Conservation (phyloP, 176 grass and related monocot species). For the Ananas comosus region DNA sequence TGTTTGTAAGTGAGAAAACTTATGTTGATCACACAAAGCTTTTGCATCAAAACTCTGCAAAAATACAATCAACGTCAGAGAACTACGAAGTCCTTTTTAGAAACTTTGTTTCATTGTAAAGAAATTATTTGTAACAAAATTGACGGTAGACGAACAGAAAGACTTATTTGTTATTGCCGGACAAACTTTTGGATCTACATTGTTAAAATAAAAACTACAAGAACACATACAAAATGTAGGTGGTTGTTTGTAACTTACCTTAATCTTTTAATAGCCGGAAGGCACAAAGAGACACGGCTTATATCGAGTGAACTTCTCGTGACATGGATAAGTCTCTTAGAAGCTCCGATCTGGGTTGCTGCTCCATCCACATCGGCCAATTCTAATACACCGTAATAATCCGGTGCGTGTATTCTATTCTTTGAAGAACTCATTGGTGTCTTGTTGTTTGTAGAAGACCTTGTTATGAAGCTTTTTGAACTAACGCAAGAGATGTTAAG, state of each 20-base stretch:
- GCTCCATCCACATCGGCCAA: not conserved
- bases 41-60: constrained; percentile 59
- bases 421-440: constrained; percentile 24
- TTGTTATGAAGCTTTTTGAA: constrained; percentile 40
- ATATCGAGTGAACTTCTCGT: constrained; percentile 46
- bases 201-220: too few species aligned
- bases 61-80: not conserved
- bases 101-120: too few species aligned
- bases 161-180: not conserved
- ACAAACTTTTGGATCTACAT: too few species aligned
- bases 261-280: constrained; percentile 55
- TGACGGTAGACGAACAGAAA: not conserved
- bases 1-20: constrained; percentile 80
- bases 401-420: constrained; percentile 8
- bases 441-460: constrained; percentile 4
- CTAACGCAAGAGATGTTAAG: constrained; percentile 66
- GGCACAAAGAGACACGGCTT: constrained; percentile 31
- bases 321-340: constrained; percentile 35
- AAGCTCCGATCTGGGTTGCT: constrained; percentile 8
- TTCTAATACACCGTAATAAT: not conserved
- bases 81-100: too few species aligned
- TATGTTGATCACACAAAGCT: constrained; percentile 40
- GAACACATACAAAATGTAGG: too few species aligned
- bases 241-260: constrained; percentile 40
- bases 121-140: not conserved